phyloP scores from a whole-genome alignment of 257 asterid species.

The Ajuga chamaepitys region DNA sequence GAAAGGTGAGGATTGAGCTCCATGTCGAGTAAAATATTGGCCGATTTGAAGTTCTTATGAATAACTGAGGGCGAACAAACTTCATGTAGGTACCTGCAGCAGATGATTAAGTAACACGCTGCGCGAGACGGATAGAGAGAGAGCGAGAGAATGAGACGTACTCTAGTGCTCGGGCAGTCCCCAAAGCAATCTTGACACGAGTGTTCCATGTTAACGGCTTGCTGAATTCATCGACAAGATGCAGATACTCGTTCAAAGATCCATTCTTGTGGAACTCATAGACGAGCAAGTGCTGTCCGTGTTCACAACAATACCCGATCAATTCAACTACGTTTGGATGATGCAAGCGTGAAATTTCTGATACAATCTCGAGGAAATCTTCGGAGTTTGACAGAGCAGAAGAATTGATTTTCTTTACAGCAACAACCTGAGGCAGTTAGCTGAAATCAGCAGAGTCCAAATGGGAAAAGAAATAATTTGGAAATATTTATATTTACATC shows the following conservation, averaged over 20 bases:
- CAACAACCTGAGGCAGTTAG: slow-evolving; percentile 53
- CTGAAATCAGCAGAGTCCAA: neutral
- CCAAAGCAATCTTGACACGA: slow-evolving; percentile 92
- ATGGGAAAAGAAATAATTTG: neutral
- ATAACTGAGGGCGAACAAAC: slow-evolving; percentile 84
- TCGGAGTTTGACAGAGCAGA: slow-evolving; percentile 54
- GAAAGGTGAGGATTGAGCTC: slow-evolving; percentile 97
- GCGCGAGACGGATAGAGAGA: too few relatives aligned
- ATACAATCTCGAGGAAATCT: slow-evolving; percentile 67
- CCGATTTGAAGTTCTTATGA: slow-evolving; percentile 84
- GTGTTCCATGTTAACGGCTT: slow-evolving; percentile 86
- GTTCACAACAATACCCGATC: slow-evolving; percentile 90
- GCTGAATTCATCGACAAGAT: slow-evolving; percentile 67
- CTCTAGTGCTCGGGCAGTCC: slow-evolving; percentile 95
- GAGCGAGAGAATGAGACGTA: slow-evolving; percentile 21
- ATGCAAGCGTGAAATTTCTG: slow-evolving; percentile 60
- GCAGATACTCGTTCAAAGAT: slow-evolving; percentile 64
- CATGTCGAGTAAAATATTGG: slow-evolving; percentile 70
- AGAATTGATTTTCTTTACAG: slow-evolving; percentile 83
- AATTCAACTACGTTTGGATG: slow-evolving; percentile 85
- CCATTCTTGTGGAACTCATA: slow-evolving; percentile 83
- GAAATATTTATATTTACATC: neutral
- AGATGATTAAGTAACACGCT: slow-evolving; percentile 1
- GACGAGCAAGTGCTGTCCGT: slow-evolving; percentile 74
- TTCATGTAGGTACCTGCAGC: slow-evolving; percentile 88